phyloP scores from a whole-genome alignment of 129 eudicot species.

The Tagetes erecta region DNA sequence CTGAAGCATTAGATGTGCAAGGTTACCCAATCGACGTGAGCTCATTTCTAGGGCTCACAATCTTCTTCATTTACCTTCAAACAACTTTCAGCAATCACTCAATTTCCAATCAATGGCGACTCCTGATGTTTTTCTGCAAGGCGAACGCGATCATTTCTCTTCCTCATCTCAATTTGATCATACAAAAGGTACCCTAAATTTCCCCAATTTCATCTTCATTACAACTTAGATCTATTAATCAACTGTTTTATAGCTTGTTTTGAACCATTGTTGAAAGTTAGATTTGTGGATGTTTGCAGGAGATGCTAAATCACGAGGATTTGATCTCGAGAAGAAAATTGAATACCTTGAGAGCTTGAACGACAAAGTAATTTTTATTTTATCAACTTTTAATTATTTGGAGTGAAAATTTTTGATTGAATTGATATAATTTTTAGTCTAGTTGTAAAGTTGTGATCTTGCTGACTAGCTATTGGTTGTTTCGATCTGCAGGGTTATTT shows the following conservation, averaged over 20 bases:
- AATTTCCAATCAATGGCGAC: slow-evolving; percentile 52
- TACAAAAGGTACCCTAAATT: slow-evolving; percentile 44
- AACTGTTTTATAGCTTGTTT: not conserved
- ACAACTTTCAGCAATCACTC: not conserved
- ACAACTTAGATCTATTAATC: not conserved
- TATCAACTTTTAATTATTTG: not conserved
- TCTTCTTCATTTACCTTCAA: not conserved
- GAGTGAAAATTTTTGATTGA: not conserved
- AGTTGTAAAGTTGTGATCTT: slow-evolving; percentile 2
- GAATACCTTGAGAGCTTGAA: slow-evolving; percentile 83
- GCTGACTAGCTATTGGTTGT: slow-evolving; percentile 9
- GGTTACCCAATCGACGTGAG: too few relatives aligned
- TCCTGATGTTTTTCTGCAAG: slow-evolving; percentile 48
- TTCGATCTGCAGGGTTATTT: not conserved
- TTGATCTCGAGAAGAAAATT: slow-evolving; percentile 71
- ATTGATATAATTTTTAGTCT: not conserved
- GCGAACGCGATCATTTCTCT: slow-evolving; percentile 47
- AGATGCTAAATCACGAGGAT: slow-evolving; percentile 55
- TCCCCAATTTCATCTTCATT: not conserved
- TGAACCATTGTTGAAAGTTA: not conserved
- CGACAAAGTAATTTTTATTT: slow-evolving; percentile 50
- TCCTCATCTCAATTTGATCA: slow-evolving; percentile 46
- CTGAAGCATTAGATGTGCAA: too few relatives aligned
- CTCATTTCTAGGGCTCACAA: slow-evolving; percentile 25
- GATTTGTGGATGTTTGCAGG: slow-evolving; percentile 47